Conservation (phyloP, 306 rosid species). For the Ziziphus jujuba region DNA sequence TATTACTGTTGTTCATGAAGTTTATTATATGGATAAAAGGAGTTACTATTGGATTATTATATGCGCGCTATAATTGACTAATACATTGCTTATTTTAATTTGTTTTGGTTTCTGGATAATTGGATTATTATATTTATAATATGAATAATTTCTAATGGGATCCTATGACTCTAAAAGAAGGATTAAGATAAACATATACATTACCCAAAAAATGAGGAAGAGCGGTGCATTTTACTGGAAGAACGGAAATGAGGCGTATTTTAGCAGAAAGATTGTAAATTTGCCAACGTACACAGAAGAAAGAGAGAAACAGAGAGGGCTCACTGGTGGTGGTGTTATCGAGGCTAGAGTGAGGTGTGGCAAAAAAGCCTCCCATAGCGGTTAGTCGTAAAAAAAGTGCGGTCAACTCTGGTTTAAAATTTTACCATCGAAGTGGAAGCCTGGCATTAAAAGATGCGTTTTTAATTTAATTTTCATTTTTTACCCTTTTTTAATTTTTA, state of each 20-base stretch:
- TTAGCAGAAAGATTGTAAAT: not conserved
- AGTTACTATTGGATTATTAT: too few relatives aligned
- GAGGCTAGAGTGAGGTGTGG: too few relatives aligned
- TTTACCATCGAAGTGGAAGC: too few relatives aligned
- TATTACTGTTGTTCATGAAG: not conserved
- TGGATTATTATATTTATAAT: not conserved
- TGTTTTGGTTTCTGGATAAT: not conserved
- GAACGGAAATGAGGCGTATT: not conserved
- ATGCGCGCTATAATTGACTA: not conserved
- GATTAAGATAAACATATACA: too few relatives aligned
- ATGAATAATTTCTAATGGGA: not conserved
- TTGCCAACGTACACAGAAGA: not conserved
- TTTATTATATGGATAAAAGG: too few relatives aligned
- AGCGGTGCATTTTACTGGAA: slow-evolving; percentile 2
- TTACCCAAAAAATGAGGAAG: too few relatives aligned
- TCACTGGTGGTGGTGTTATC: slow-evolving; percentile 54
- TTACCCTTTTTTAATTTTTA: too few relatives aligned
- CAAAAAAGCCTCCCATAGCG: too few relatives aligned
- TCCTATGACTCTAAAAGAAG: not conserved
- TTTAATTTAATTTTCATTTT: too few relatives aligned
- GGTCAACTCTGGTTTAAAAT: too few relatives aligned
- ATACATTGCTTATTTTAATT: not conserved
- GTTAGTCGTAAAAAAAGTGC: too few relatives aligned
- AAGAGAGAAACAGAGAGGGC: slow-evolving; percentile 11
- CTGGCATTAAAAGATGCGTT: too few relatives aligned